Evolutionary conservation across 768 basidiomycete species (phyloP).

Genomic region (Phylloporus sp.): DNA sequence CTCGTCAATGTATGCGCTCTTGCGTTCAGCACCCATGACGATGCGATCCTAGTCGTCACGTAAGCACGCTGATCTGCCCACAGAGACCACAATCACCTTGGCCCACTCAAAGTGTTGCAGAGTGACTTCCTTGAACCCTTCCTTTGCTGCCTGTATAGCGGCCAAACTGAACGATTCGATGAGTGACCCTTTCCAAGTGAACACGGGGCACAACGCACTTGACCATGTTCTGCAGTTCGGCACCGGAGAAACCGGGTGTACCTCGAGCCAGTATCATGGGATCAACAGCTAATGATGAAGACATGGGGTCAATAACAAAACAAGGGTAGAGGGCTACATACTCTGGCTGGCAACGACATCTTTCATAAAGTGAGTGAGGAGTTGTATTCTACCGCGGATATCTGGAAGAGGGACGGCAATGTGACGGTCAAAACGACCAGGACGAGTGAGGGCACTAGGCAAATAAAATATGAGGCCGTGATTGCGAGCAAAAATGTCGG

Average conservation of each 20-base stretch:
- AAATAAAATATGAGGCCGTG: conserved; percentile 11
- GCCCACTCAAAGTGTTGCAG: conserved; percentile 97
- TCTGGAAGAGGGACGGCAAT: conserved; percentile 95
- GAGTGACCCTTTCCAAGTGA: background rate
- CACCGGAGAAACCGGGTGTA: conserved; percentile 94
- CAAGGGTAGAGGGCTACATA: conserved; percentile 24
- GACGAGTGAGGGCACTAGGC: conserved; percentile 84
- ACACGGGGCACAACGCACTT: conserved; percentile 55
- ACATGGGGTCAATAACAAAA: background rate
- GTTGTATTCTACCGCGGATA: conserved; percentile 88
- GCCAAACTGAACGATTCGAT: conserved; percentile 54
- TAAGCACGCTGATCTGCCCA: background rate
- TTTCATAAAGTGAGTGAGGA: conserved; percentile 87
- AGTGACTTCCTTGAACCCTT: conserved; percentile 66
- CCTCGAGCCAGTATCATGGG: conserved; percentile 86
- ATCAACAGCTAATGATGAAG: conserved; percentile 59
- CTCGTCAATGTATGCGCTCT: conserved; percentile 83
- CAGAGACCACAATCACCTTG: conserved; percentile 49
- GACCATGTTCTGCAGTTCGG: conserved; percentile 95
- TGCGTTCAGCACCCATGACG: conserved; percentile 94
- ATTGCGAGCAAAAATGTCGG: background rate
- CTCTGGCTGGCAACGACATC: conserved; percentile 63
- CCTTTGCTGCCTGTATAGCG: conserved; percentile 90
- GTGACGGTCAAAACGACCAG: conserved; percentile 93
- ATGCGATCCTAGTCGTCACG: conserved; percentile 70